These are phyloP conservation scores for Chaetomium cochliodes DNA, from an alignment of 495 filamentous ascomycete genomes.

Conservation along the genomic window DNA sequence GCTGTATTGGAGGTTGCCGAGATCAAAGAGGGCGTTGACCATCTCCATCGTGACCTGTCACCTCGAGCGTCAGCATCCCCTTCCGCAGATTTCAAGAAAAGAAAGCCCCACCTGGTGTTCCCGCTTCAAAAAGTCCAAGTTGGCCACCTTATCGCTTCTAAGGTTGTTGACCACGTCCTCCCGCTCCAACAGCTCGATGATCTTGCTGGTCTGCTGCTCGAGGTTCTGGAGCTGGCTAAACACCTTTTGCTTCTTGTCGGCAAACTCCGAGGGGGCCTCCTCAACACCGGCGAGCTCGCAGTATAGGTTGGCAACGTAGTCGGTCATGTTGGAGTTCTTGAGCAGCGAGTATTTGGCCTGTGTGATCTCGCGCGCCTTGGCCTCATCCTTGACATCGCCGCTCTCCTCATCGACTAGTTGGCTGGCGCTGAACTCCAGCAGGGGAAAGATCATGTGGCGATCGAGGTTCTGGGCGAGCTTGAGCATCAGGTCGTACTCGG, in stretches of 20 bases:
- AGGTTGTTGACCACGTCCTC: conserved; percentile 85
- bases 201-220: conserved; percentile 80
- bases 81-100: background rate
- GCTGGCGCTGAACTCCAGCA: conserved; percentile 75
- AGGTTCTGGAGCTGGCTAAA: conserved; percentile 74
- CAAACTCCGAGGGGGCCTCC: conserved; percentile 77
- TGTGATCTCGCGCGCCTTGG: conserved; percentile 64
- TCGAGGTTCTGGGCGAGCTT: conserved; percentile 91
- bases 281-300: conserved; percentile 78
- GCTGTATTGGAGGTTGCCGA: conserved; percentile 92
- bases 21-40: conserved; percentile 92
- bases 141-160: conserved; percentile 92
- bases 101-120: conserved; percentile 67
- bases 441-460: conserved; percentile 90
- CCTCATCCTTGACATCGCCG: conserved; percentile 53
- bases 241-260: conserved; percentile 84
- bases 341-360: conserved; percentile 87
- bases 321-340: conserved; percentile 96
- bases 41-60: conserved; percentile 79
- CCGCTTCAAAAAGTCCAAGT: conserved; percentile 93
- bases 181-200: conserved; percentile 76
- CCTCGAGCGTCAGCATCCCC: conserved; percentile 22
- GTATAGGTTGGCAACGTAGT: conserved; percentile 89
- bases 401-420: conserved; percentile 55
- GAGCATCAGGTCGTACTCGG: conserved; percentile 75